A percentile compares a stretch with the other conserved stretches of the same genome.
Evolutionary conservation across 2,329 filamentous ascomycete species (phyloP).

Genomic region (Fusarium chuoi): DNA sequence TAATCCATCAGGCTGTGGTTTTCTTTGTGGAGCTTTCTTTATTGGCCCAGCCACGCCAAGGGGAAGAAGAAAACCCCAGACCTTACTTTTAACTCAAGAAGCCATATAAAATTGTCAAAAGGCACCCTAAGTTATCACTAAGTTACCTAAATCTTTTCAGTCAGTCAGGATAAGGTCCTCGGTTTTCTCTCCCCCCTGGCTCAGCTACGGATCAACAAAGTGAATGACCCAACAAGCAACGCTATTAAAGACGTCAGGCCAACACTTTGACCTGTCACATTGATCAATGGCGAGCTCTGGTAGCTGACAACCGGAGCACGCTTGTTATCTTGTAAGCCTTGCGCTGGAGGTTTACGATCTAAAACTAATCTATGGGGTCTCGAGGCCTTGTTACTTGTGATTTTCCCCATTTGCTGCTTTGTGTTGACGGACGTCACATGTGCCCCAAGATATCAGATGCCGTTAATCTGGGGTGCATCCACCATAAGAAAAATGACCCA

Average conservation of each 20-base stretch:
- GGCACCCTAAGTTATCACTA: not conserved
- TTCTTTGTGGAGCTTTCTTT: conserved; percentile 31
- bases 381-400: not conserved
- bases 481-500: conserved; percentile 22
- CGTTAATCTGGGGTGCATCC: conserved; percentile 41
- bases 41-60: conserved; percentile 17
- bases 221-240: conserved; percentile 4
- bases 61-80: not conserved
- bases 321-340: conserved; percentile 2
- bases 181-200: conserved; percentile 1
- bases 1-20: conserved; percentile 26
- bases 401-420: conserved; percentile 3
- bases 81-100: not conserved
- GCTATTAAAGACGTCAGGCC: not conserved
- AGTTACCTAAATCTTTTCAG: not conserved
- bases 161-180: not conserved
- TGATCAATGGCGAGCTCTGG: conserved; percentile 23
- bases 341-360: not conserved
- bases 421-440: conserved; percentile 12
- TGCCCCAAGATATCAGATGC: conserved; percentile 29
- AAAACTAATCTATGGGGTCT: not conserved
- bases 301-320: not conserved
- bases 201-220: conserved; percentile 29
- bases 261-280: conserved; percentile 7
- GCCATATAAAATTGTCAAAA: not conserved